Conservation (phyloP, 768 basidiomycete genomes). For the Paxillus rubicundulus region DNA sequence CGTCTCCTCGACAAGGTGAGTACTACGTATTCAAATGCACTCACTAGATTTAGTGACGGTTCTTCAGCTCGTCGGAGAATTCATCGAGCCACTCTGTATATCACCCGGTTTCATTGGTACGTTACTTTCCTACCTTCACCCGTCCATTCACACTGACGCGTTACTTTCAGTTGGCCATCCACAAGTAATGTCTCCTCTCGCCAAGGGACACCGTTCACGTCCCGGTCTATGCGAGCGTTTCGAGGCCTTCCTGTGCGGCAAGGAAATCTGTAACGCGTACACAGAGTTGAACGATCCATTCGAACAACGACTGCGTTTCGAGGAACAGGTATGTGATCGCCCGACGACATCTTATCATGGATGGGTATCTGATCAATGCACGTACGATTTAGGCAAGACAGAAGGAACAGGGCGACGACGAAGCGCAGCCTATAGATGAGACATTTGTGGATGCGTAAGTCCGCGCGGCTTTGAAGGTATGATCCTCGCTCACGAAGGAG, state of each 20-base stretch:
- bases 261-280: slow-evolving; percentile 98
- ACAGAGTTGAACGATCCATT: slow-evolving; percentile 99
- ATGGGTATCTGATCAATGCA: background rate
- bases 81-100: slow-evolving; percentile 94
- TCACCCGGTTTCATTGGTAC: slow-evolving; percentile 93
- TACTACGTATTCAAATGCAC: background rate
- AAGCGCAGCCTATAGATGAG: slow-evolving; percentile 97
- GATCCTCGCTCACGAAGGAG: background rate
- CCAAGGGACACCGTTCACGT: slow-evolving; percentile 97
- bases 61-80: slow-evolving; percentile 89
- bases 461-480: background rate
- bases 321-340: slow-evolving; percentile 69
- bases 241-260: slow-evolving; percentile 96
- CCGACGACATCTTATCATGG: background rate
- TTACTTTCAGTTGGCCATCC: slow-evolving; percentile 80
- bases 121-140: slow-evolving; percentile 8
- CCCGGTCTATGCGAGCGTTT: slow-evolving; percentile 98
- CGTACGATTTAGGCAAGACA: slow-evolving; percentile 57
- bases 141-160: background rate
- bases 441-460: slow-evolving; percentile 92
- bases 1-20: slow-evolving; percentile 90
- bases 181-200: slow-evolving; percentile 98
- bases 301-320: slow-evolving; percentile 92
- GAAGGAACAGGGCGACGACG: slow-evolving; percentile 97
- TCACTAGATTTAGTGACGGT: background rate